Percentiles rank a stretch among this genome's conserved stretches.
Conservation (phyloP, 2,329 filamentous ascomycete genomes). For the Diaporthe aspalathi region DNA sequence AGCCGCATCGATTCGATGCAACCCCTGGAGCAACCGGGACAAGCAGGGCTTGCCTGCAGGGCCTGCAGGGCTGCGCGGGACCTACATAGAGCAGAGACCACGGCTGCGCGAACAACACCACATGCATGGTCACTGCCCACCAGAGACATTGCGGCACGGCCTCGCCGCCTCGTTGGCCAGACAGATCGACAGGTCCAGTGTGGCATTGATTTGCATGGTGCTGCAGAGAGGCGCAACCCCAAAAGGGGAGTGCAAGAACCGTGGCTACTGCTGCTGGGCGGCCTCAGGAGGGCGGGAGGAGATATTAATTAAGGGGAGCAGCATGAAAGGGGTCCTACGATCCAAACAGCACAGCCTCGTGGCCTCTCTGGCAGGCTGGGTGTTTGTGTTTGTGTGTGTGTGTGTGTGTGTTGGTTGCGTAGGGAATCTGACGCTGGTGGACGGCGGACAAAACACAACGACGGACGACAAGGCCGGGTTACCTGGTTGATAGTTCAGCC, state of each 20-base stretch:
- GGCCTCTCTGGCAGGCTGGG: neutral
- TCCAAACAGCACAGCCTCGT: conserved; percentile 27
- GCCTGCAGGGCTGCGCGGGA: conserved; percentile 9
- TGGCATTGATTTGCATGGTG: conserved; percentile 17
- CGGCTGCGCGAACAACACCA: conserved; percentile 9
- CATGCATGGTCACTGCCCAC: conserved; percentile 17
- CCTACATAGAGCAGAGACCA: neutral
- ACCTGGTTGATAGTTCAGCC: conserved; percentile 32
- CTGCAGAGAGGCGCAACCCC: conserved; percentile 6
- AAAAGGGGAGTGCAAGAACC: neutral
- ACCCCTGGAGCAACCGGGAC: conserved; percentile 15
- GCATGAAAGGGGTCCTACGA: conserved; percentile 26
- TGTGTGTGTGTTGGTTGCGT: too few relatives aligned
- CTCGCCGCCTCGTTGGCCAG: conserved; percentile 24
- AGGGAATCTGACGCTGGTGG: conserved; percentile 28
- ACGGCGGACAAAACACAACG: neutral
- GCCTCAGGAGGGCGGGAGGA: conserved; percentile 17
- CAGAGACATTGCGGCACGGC: conserved; percentile 28
- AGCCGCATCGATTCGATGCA: conserved; percentile 30
- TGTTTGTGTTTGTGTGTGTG: too few relatives aligned
- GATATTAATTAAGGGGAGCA: conserved; percentile 26
- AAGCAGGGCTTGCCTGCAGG: neutral
- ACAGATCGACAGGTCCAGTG: conserved; percentile 28
- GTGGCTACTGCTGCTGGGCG: conserved; percentile 22
- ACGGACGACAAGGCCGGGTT: conserved; percentile 25